Evolutionary conservation across 2,329 filamentous ascomycete species (phyloP), one percentile per base, ranked within the genome.

Genomic region (Lachnellula arida): DNA sequence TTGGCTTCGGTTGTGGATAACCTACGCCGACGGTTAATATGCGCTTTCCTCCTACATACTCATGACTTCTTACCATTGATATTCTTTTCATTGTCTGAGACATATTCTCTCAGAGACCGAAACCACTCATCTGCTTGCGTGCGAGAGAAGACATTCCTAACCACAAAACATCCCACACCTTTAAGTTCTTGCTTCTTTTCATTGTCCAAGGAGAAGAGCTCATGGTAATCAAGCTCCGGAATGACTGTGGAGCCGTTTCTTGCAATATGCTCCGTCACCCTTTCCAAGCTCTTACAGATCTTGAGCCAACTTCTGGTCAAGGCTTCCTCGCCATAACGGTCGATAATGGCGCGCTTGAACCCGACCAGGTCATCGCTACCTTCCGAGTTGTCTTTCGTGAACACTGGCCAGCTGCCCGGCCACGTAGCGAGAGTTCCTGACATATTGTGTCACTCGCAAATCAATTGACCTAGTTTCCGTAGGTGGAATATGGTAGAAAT

Each of bases 231-330:
- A 14, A 73, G 61, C 28, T 67, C 64, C 3, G 73, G 72, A 34
- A 76, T 72, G 3, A 68, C 63, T 25, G 53, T 57, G 11, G 62
- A 70, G 14, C 71, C 70, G 34, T 70, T 68, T 28, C 62, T 60
- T 7, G 67, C 63, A 19, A 76, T 70, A n/a, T 71, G 66, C 8
- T 71, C 68, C 0, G 74, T 75, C 22, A 75, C 56, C 0, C 48
- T 49, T 51, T 72, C 63, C 0, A 76, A 66, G 2, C 70, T 51
- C 12, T 70, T 61, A 61, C 74, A 76, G 3, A 72, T 70, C 32
- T 68, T 67, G 15, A 75, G 40, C 74, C 74, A 76, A 60, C 71
- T 71, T 56, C 66, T 53, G 5, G 58, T 59, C 9, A 76, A 55
- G 1, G 68, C 66, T 5, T 67, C 70, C 32, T 67, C 64, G 4